phyloP scores from a whole-genome alignment of 352 stramenopile species.

The Globisporangium acanthophoron region DNA sequence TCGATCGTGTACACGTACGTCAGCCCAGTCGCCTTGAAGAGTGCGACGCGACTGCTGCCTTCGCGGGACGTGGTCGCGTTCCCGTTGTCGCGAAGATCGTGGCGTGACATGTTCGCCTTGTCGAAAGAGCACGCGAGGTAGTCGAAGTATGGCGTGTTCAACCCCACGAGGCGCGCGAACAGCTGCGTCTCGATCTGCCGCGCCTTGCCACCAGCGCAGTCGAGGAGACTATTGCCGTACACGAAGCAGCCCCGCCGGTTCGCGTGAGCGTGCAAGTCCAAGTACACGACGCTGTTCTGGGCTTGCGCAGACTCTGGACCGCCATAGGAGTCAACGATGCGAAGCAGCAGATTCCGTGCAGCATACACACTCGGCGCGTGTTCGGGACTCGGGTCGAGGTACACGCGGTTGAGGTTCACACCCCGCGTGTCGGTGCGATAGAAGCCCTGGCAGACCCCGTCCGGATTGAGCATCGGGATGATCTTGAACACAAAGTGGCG shows the following conservation, averaged over 20 bases:
- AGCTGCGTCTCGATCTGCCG: slow-evolving; percentile 83
- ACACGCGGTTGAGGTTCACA: slow-evolving; percentile 90
- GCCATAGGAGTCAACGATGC: slow-evolving; percentile 25
- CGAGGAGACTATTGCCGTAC: slow-evolving; percentile 80
- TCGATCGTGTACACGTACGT: slow-evolving; percentile 89
- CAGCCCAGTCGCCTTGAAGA: slow-evolving; percentile 65
- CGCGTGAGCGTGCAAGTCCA: slow-evolving; percentile 90
- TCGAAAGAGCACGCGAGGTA: slow-evolving; percentile 84
- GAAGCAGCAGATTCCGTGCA: slow-evolving; percentile 42
- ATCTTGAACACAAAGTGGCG: slow-evolving; percentile 74
- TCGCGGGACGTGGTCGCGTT: slow-evolving; percentile 50
- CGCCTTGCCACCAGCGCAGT: not conserved
- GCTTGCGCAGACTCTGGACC: slow-evolving; percentile 14
- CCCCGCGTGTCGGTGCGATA: slow-evolving; percentile 84
- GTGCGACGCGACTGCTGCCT: slow-evolving; percentile 73
- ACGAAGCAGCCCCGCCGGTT: slow-evolving; percentile 89
- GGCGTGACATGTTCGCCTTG: slow-evolving; percentile 49
- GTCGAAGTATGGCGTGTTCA: slow-evolving; percentile 84
- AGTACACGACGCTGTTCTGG: slow-evolving; percentile 52
- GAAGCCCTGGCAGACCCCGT: slow-evolving; percentile 83
- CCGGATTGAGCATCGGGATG: slow-evolving; percentile 81
- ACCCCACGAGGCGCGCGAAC: slow-evolving; percentile 56
- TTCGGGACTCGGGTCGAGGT: slow-evolving; percentile 40
- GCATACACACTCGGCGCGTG: slow-evolving; percentile 68
- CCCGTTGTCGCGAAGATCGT: slow-evolving; percentile 48